phyloP scores from a whole-genome alignment of 257 asterid species.

The Fraxinus cuspidata region DNA sequence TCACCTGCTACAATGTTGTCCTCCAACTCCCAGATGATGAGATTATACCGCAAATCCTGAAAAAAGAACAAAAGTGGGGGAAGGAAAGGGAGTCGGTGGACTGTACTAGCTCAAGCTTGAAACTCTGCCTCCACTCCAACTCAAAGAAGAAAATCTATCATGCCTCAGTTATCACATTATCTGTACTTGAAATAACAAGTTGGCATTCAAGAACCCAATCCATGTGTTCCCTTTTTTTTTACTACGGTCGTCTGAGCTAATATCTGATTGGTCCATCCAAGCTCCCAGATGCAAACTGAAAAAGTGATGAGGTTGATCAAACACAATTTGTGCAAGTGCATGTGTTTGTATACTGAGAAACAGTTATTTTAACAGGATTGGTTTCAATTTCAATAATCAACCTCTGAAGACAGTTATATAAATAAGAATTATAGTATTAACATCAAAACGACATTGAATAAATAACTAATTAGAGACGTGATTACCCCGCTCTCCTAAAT shows the following conservation, averaged over 20 bases:
- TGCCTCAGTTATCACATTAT: background rate
- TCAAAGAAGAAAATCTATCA: background rate
- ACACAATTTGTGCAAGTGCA: too few relatives aligned
- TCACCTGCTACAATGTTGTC: background rate
- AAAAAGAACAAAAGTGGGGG: background rate
- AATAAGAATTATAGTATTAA: too few relatives aligned
- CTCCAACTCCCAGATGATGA: background rate
- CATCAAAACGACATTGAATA: background rate
- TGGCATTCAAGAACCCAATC: background rate
- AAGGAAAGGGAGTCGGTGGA: background rate
- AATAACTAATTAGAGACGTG: background rate
- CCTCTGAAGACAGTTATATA: background rate
- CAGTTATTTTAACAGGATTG: background rate
- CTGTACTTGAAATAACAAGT: background rate
- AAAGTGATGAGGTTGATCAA: background rate
- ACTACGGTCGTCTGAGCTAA: conserved; percentile 32
- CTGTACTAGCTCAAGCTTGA: conserved; percentile 1
- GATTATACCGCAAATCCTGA: background rate
- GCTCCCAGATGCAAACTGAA: conserved; percentile 95
- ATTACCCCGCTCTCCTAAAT: background rate
- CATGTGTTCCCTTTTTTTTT: background rate
- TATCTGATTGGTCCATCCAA: conserved; percentile 94
- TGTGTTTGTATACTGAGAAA: background rate
- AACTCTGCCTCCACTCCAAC: conserved; percentile 1
- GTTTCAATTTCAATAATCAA: conserved; percentile 9